phyloP scores from a whole-genome alignment of 2,329 filamentous ascomycete species.

The Alternaria panax region DNA sequence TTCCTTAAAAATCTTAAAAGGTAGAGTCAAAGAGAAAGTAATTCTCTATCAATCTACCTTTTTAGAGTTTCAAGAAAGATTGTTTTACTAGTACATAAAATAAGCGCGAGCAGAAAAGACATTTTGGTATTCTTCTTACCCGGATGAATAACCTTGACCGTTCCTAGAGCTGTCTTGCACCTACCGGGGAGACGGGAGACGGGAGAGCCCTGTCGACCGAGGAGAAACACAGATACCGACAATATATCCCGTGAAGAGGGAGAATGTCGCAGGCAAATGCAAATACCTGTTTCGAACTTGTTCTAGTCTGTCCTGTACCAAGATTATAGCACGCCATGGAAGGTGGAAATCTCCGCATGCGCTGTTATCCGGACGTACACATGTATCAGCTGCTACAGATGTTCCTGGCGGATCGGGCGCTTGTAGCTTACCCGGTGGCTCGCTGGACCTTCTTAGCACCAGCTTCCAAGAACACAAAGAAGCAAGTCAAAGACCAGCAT shows the following conservation, averaged over 20 bases:
- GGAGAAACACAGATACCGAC: background rate
- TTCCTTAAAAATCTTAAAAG: too few relatives aligned
- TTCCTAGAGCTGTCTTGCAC: background rate
- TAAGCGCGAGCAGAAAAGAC: too few relatives aligned
- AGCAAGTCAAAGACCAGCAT: background rate
- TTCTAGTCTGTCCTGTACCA: background rate
- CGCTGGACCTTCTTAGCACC: too few relatives aligned
- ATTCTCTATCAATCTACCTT: too few relatives aligned
- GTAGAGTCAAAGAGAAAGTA: too few relatives aligned
- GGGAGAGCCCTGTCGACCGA: background rate
- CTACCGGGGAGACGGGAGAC: background rate
- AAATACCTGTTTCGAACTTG: background rate
- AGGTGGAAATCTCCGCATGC: constrained; percentile 2
- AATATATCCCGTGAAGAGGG: background rate
- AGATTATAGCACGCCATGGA: background rate
- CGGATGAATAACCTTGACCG: too few relatives aligned
- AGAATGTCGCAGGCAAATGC: background rate
- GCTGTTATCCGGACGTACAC: background rate
- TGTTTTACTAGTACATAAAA: too few relatives aligned
- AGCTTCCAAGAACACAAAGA: background rate
- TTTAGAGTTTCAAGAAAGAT: too few relatives aligned
- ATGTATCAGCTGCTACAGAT: constrained; percentile 2
- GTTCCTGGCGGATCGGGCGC: background rate
- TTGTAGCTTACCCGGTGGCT: background rate
- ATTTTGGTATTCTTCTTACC: too few relatives aligned